A percentile compares a stretch with the other conserved stretches of the same genome.
These are phyloP conservation scores for Sugiyamaella boreocaroliniensis DNA, from an alignment of 805 yeast species.

Conservation along the genomic window DNA sequence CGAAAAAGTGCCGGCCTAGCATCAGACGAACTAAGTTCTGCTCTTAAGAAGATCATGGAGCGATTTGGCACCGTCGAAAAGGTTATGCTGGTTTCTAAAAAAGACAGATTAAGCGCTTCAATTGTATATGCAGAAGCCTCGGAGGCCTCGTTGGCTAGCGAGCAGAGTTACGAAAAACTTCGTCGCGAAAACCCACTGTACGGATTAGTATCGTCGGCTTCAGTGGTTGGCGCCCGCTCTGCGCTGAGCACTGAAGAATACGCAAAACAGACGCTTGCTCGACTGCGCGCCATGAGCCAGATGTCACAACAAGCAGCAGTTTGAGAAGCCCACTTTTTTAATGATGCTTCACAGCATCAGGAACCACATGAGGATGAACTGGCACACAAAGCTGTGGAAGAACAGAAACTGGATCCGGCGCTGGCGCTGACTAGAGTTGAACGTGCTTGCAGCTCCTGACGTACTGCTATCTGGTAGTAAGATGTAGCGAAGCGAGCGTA, in stretches of 20 bases:
- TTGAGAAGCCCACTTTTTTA: neutral
- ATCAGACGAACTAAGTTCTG: neutral
- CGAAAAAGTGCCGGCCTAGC: neutral
- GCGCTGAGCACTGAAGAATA: neutral
- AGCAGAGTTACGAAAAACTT: neutral
- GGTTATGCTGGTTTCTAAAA: conserved; percentile 1
- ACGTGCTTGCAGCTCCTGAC: conserved; percentile 37
- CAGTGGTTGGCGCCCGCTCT: neutral
- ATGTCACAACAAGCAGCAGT: neutral
- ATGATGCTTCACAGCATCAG: conserved; percentile 33
- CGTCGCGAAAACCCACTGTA: neutral
- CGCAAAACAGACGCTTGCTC: neutral
- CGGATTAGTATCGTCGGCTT: neutral
- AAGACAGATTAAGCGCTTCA: conserved; percentile 2
- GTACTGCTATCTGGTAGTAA: conserved; percentile 56
- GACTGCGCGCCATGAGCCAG: neutral
- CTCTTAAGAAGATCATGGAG: neutral
- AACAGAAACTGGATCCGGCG: conserved; percentile 83
- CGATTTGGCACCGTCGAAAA: conserved; percentile 2
- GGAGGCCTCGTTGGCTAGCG: neutral
- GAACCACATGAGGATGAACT: conserved; percentile 66
- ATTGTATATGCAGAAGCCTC: conserved; percentile 1
- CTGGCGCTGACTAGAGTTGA: conserved; percentile 63
- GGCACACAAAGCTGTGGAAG: conserved; percentile 75
- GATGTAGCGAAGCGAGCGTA: conserved; percentile 54